Conservation (phyloP, 2,329 filamentous ascomycete species). For the Alternaria arbusti region DNA sequence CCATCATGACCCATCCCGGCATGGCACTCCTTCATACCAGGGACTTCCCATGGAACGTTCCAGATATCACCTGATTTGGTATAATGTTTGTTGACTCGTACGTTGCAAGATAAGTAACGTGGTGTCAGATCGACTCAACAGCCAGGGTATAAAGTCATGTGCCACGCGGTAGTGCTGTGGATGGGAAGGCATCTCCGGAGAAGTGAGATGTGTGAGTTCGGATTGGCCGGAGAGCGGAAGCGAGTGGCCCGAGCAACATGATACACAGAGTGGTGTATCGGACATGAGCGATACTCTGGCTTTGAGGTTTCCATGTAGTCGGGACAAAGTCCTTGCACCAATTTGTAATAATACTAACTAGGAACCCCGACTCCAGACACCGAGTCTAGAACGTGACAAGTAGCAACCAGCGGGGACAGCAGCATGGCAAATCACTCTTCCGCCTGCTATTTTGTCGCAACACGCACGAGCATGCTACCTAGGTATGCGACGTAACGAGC, state of each 20-base stretch:
- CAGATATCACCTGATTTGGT: not conserved
- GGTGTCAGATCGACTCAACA: not conserved
- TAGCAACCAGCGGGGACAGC: too few relatives aligned
- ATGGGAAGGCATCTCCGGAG: not conserved
- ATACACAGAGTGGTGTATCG: not conserved
- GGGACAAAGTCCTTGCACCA: not conserved
- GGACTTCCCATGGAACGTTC: not conserved
- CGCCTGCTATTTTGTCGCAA: too few relatives aligned
- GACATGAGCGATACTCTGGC: not conserved
- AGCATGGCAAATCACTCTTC: too few relatives aligned
- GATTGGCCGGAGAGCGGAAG: not conserved
- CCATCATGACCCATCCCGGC: not conserved
- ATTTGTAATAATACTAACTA: too few relatives aligned
- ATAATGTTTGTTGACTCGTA: not conserved
- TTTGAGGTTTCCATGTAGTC: not conserved
- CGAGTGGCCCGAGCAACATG: not conserved
- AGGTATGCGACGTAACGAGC: too few relatives aligned
- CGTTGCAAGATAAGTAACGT: not conserved
- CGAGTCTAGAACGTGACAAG: too few relatives aligned
- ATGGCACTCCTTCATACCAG: not conserved
- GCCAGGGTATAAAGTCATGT: not conserved
- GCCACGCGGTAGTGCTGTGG: not conserved
- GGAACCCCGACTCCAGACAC: too few relatives aligned
- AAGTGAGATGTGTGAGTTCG: not conserved
- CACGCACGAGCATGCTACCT: too few relatives aligned